A percentile compares a stretch with the other conserved stretches of the same genome.
Evolutionary conservation across 1,284 basidiomycete species (phyloP).

Genomic region (Sanguinoderma infundibulare): DNA sequence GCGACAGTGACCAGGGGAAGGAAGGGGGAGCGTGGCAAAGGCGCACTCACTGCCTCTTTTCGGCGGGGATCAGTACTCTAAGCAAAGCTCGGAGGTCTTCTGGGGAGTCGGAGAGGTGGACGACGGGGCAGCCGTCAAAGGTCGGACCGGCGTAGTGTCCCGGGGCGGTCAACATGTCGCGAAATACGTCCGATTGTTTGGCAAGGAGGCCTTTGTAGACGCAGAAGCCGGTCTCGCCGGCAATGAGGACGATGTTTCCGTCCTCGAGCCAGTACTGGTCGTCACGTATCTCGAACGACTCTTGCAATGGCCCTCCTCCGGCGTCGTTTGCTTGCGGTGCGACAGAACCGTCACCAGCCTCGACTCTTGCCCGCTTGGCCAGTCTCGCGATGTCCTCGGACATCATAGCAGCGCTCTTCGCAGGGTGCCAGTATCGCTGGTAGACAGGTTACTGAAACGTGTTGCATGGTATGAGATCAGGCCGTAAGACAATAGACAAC

Average conservation of each 20-base stretch:
- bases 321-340: not conserved
- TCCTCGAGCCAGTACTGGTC: not conserved
- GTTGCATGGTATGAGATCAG: too few species aligned
- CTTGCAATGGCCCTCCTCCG: not conserved
- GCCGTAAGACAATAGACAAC: too few species aligned
- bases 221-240: constrained; percentile 12
- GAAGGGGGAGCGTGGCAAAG: too few species aligned
- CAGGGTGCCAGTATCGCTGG: too few species aligned
- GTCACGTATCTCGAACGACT: not conserved
- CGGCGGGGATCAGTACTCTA: not conserved
- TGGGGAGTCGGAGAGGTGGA: constrained; percentile 18
- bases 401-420: too few species aligned
- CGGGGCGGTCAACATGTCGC: constrained; percentile 22
- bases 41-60: not conserved
- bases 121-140: constrained; percentile 19
- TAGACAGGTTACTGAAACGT: too few species aligned
- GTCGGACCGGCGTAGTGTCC: constrained; percentile 6
- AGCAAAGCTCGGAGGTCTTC: constrained; percentile 11
- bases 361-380: not conserved
- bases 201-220: constrained; percentile 22
- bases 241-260: constrained; percentile 1
- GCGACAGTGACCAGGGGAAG: too few species aligned
- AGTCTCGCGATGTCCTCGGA: not conserved
- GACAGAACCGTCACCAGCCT: not conserved
- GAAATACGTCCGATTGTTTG: constrained; percentile 20